These are phyloP conservation scores for Triangularia setosa DNA, from an alignment of 2,329 filamentous ascomycete species.

Conservation along the genomic window DNA sequence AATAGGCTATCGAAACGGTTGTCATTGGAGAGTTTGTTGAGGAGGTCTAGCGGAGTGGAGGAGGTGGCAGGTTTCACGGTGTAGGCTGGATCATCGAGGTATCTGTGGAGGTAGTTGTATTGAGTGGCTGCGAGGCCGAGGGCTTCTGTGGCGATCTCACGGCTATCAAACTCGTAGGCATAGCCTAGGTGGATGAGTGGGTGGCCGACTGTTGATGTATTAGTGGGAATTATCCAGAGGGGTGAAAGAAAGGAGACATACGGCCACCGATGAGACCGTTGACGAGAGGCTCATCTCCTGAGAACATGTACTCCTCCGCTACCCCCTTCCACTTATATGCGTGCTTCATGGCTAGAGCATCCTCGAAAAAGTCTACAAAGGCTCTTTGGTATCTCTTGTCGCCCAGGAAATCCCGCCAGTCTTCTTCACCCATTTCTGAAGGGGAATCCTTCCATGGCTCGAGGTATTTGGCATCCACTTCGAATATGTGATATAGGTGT, in stretches of 20 bases:
- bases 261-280: slow-evolving; percentile 75
- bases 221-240: slow-evolving; percentile 22
- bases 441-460: slow-evolving; percentile 83
- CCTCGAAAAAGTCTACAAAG: slow-evolving; percentile 93
- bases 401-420: slow-evolving; percentile 85
- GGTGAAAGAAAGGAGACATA: slow-evolving; percentile 42
- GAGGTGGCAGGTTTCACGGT: slow-evolving; percentile 56
- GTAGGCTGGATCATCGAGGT: slow-evolving; percentile 69
- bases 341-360: slow-evolving; percentile 69
- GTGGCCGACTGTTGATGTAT: slow-evolving; percentile 64
- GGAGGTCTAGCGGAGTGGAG: slow-evolving; percentile 63
- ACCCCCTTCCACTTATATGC: slow-evolving; percentile 83
- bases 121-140: slow-evolving; percentile 62
- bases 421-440: slow-evolving; percentile 72
- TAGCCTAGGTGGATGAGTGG: slow-evolving; percentile 95
- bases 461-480: slow-evolving; percentile 65
- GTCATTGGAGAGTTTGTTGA: slow-evolving; percentile 67
- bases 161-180: slow-evolving; percentile 81
- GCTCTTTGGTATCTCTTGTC: slow-evolving; percentile 79
- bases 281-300: slow-evolving; percentile 70
- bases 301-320: slow-evolving; percentile 71
- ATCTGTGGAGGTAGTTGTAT: slow-evolving; percentile 60
- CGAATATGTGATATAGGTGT: slow-evolving; percentile 77
- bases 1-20: slow-evolving; percentile 66
- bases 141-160: slow-evolving; percentile 84